These are phyloP conservation scores for Cucumis cinereus DNA, from an alignment of 306 rosid species.

Conservation along the genomic window DNA sequence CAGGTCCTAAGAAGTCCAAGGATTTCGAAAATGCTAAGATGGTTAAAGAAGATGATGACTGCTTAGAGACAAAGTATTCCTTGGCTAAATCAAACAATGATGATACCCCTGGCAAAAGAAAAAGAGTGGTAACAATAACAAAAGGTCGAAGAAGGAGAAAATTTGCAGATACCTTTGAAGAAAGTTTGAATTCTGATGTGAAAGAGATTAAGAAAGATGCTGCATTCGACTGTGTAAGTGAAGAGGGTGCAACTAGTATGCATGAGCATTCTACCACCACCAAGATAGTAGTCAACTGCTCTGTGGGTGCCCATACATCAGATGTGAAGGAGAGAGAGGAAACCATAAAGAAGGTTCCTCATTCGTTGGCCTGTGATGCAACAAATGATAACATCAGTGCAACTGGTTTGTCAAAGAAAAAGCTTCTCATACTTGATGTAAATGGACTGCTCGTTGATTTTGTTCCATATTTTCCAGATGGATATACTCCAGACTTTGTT, in stretches of 20 bases:
- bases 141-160: constrained; percentile 3
- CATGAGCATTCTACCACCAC: not conserved
- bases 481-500: constrained; percentile 23
- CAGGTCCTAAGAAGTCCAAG: not conserved
- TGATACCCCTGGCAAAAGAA: not conserved
- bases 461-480: constrained; percentile 17
- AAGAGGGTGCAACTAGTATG: not conserved
- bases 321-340: not conserved
- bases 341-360: not conserved
- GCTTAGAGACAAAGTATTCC: not conserved
- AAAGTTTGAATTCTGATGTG: constrained; percentile 1
- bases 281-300: not conserved
- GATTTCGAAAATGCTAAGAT: not conserved
- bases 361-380: not conserved
- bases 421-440: constrained; percentile 88
- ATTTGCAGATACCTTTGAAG: constrained; percentile 1
- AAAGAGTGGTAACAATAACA: not conserved
- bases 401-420: constrained; percentile 28
- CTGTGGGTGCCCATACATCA: not conserved
- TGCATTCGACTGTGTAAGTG: not conserved
- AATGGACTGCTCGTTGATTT: constrained; percentile 84
- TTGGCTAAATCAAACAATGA: not conserved
- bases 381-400: not conserved
- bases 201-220: not conserved
- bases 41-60: not conserved